phyloP scores from a whole-genome alignment of 2,329 filamentous ascomycete genomes.

The Pseudopithomyces chartarum region DNA sequence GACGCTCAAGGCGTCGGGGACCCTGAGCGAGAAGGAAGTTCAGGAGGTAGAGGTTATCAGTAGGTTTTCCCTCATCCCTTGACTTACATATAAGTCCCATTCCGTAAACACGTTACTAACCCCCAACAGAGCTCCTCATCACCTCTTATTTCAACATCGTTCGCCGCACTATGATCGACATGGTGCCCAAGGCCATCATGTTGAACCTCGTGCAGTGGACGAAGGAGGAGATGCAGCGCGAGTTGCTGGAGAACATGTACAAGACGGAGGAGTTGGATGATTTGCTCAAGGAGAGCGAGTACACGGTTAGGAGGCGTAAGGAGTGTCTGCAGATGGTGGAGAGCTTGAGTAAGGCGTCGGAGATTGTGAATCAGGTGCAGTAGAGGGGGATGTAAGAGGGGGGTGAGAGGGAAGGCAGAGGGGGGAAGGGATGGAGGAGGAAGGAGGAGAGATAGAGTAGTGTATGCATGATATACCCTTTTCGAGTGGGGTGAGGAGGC shows the following conservation, averaged over 20 bases:
- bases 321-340: conserved; percentile 99
- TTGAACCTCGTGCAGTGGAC: conserved; percentile 93
- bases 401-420: background rate
- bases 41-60: conserved; percentile 99
- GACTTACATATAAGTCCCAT: too few relatives aligned
- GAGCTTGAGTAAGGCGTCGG: conserved; percentile 83
- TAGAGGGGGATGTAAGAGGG: conserved; percentile 15
- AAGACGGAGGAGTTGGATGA: conserved; percentile 88
- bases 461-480: too few relatives aligned
- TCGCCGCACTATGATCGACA: conserved; percentile 97
- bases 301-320: conserved; percentile 91
- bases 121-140: conserved; percentile 79
- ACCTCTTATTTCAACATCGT: conserved; percentile 98
- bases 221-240: conserved; percentile 98
- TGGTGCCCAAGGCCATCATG: conserved; percentile 99
- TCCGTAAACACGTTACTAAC: conserved; percentile 25
- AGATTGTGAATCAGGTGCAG: conserved; percentile 84
- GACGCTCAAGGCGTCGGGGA: conserved; percentile 91
- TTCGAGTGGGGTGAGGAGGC: too few relatives aligned
- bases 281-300: conserved; percentile 96
- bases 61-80: conserved; percentile 55
- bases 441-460: background rate
- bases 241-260: conserved; percentile 98
- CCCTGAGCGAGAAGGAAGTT: conserved; percentile 88
- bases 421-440: background rate